Evolutionary conservation across 805 yeast species (phyloP).

Genomic region (Jamesozyma lodderae): DNA sequence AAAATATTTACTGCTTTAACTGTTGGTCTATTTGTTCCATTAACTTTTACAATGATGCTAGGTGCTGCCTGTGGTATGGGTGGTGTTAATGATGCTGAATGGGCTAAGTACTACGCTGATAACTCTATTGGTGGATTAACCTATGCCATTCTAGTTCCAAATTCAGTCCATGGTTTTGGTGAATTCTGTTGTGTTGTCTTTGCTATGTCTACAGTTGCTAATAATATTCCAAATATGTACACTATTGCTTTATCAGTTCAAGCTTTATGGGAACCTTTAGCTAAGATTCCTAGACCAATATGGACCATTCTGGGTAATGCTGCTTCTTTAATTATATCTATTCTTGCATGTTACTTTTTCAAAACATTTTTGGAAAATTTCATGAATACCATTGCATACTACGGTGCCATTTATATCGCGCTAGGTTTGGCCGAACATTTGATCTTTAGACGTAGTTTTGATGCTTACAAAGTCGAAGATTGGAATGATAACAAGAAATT

Average conservation of each 20-base stretch:
- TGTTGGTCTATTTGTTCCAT: constrained; percentile 55
- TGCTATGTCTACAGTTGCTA: constrained; percentile 78
- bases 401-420: constrained; percentile 76
- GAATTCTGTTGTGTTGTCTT: constrained; percentile 78
- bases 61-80: constrained; percentile 87
- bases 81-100: constrained; percentile 36
- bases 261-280: constrained; percentile 65
- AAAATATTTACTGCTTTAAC: constrained; percentile 57
- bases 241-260: constrained; percentile 81
- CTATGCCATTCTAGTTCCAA: constrained; percentile 63
- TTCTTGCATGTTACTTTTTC: constrained; percentile 77
- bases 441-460: constrained; percentile 52
- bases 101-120: constrained; percentile 42
- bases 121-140: constrained; percentile 73
- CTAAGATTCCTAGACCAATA: constrained; percentile 64
- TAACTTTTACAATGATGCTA: constrained; percentile 59
- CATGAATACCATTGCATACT: constrained; percentile 86
- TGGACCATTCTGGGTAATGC: constrained; percentile 76
- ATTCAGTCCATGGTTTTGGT: constrained; percentile 82
- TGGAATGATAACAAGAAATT: constrained; percentile 48
- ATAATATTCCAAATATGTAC: constrained; percentile 89
- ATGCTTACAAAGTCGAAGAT: constrained; percentile 51
- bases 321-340: constrained; percentile 72
- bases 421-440: constrained; percentile 72
- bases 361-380: constrained; percentile 66